phyloP scores from a whole-genome alignment of 1,139 yeast genomes.

The Lizanozyma gosingica region DNA sequence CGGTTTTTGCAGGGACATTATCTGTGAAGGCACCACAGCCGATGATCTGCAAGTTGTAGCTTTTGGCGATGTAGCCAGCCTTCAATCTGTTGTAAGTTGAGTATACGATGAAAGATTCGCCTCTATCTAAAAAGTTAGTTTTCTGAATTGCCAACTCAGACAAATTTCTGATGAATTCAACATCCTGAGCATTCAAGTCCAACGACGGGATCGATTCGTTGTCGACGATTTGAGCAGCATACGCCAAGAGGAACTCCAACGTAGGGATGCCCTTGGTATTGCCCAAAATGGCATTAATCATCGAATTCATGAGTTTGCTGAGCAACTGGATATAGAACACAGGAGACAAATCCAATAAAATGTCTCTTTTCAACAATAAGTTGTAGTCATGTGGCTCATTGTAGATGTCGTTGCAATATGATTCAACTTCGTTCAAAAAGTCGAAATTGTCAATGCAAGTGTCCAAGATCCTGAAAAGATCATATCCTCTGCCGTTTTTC shows the following conservation, averaged over 20 bases:
- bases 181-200: background rate
- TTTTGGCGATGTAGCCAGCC: slow-evolving; percentile 34
- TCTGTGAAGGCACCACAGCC: slow-evolving; percentile 37
- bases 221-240: slow-evolving; percentile 9
- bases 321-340: slow-evolving; percentile 37
- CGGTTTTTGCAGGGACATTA: slow-evolving; percentile 24
- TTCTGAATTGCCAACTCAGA: slow-evolving; percentile 29
- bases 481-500: slow-evolving; percentile 18
- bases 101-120: slow-evolving; percentile 37
- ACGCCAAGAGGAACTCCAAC: slow-evolving; percentile 21
- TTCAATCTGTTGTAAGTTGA: slow-evolving; percentile 30
- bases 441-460: slow-evolving; percentile 32
- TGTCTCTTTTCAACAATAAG: slow-evolving; percentile 21
- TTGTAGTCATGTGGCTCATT: slow-evolving; percentile 16
- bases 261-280: slow-evolving; percentile 15
- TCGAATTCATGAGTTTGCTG: slow-evolving; percentile 29
- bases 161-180: slow-evolving; percentile 17
- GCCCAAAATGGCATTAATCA: slow-evolving; percentile 21
- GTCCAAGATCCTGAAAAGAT: slow-evolving; percentile 27
- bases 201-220: slow-evolving; percentile 3
- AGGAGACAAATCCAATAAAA: slow-evolving; percentile 28
- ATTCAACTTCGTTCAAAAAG: slow-evolving; percentile 31
- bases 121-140: slow-evolving; percentile 35
- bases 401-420: slow-evolving; percentile 20
- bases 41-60: slow-evolving; percentile 30